Evolutionary conservation across 306 rosid genomes (phyloP).

Genomic region (Inga leiocalycina): DNA sequence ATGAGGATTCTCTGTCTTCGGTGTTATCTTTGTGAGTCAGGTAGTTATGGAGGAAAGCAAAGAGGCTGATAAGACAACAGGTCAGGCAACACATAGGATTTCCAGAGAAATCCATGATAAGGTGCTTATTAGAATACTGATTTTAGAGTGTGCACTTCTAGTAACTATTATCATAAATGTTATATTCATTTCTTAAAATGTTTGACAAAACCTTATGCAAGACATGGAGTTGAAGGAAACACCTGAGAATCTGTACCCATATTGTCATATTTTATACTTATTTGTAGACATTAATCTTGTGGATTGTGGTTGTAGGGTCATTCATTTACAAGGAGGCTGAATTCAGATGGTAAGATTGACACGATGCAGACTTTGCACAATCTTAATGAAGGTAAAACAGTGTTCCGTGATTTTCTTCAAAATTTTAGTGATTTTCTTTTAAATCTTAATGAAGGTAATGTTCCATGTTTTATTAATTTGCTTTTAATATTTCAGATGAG

Average conservation of each 20-base stretch:
- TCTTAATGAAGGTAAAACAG: constrained; percentile 68
- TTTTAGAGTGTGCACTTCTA: not conserved
- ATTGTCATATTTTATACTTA: not conserved
- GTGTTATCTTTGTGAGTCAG: constrained; percentile 42
- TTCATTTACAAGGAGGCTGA: constrained; percentile 76
- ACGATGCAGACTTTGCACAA: constrained; percentile 74
- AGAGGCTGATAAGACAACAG: constrained; percentile 80
- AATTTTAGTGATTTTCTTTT: not conserved
- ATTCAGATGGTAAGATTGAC: constrained; percentile 72
- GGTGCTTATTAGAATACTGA: constrained; percentile 48
- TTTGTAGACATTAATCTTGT: constrained; percentile 7
- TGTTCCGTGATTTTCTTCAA: not conserved
- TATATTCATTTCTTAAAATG: not conserved
- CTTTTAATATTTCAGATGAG: constrained; percentile 53
- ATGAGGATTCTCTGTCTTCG: not conserved
- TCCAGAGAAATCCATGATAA: constrained; percentile 82
- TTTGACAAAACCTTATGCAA: not conserved
- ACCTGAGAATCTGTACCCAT: not conserved
- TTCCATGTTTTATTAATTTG: not conserved
- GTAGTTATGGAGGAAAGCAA: constrained; percentile 71
- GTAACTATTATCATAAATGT: not conserved
- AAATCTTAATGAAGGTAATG: constrained; percentile 60
- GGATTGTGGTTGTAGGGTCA: constrained; percentile 63
- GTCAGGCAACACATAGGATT: constrained; percentile 76
- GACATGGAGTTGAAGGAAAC: not conserved